These are phyloP conservation scores for Smallanthus sonchifolius DNA, from an alignment of 129 eudicot species.

Conservation along the genomic window DNA sequence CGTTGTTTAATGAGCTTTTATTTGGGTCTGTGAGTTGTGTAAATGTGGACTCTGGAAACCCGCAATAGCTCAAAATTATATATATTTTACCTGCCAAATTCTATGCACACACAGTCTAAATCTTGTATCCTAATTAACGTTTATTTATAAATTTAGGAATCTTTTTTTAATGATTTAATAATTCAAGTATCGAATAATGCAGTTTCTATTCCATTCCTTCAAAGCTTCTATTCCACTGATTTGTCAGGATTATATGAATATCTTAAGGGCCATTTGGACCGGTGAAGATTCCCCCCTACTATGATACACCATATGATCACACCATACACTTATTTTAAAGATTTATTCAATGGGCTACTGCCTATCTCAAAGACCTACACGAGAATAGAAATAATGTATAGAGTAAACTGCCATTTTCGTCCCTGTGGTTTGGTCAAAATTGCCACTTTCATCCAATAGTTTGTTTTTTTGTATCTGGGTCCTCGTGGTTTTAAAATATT, in stretches of 20 bases:
- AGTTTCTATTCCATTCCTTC: constrained; percentile 46
- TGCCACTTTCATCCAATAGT: too few relatives aligned
- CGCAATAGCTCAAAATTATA: constrained; percentile 37
- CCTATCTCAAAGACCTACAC: constrained; percentile 3
- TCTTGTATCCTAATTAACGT: constrained; percentile 21
- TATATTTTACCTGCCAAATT: constrained; percentile 27
- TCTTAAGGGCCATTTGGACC: constrained; percentile 27
- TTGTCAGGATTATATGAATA: constrained; percentile 35
- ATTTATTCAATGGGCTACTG: not conserved
- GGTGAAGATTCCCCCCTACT: constrained; percentile 33
- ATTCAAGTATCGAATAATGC: constrained; percentile 33
- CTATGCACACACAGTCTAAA: constrained; percentile 34
- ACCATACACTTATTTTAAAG: not conserved
- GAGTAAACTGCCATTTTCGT: too few relatives aligned
- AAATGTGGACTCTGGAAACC: constrained; percentile 41
- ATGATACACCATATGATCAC: constrained; percentile 26
- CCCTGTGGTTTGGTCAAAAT: too few relatives aligned
- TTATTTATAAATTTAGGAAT: not conserved
- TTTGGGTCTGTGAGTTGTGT: constrained; percentile 33
- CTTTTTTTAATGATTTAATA: constrained; percentile 12
- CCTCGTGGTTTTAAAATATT: too few relatives aligned
- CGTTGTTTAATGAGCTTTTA: constrained; percentile 27
- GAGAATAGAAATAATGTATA: not conserved
- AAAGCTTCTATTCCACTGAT: constrained; percentile 46
- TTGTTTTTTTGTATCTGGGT: too few relatives aligned